Conservation (phyloP, 83 land plant species). For the Diphasiastrum complanatum region DNA sequence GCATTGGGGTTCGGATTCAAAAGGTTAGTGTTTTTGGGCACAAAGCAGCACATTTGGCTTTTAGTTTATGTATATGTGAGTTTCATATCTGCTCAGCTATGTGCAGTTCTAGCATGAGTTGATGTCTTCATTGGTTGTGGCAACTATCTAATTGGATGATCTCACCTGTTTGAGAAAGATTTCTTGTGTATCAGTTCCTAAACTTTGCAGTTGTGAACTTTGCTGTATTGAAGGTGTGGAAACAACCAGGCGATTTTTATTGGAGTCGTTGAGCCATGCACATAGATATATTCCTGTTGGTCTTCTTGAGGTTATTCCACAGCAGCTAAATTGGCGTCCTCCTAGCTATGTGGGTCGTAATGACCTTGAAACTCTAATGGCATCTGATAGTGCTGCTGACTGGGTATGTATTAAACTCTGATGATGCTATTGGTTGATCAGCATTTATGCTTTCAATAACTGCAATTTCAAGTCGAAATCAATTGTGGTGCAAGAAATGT, state of each 20-base stretch:
- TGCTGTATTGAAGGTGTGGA: slow-evolving; percentile 65
- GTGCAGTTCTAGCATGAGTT: too few species aligned
- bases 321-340: slow-evolving; percentile 82
- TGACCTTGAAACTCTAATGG: slow-evolving; percentile 94
- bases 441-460: too few species aligned
- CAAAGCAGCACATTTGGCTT: too few species aligned
- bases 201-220: neutral
- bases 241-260: slow-evolving; percentile 81
- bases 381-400: slow-evolving; percentile 96
- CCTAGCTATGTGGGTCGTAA: slow-evolving; percentile 81
- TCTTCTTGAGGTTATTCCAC: slow-evolving; percentile 84
- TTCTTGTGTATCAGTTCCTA: too few species aligned
- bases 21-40: too few species aligned
- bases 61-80: too few species aligned
- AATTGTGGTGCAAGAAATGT: too few species aligned
- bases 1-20: slow-evolving; percentile 97
- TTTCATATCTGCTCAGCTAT: slow-evolving; percentile 6
- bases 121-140: too few species aligned
- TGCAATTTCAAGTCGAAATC: too few species aligned
- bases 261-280: slow-evolving; percentile 94
- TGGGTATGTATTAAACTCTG: slow-evolving; percentile 54
- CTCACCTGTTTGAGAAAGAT: too few species aligned
- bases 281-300: slow-evolving; percentile 88
- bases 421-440: too few species aligned
- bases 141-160: too few species aligned